These are phyloP conservation scores for Globisporangium uncinulatum DNA, from an alignment of 352 stramenopile genomes.

Conservation along the genomic window DNA sequence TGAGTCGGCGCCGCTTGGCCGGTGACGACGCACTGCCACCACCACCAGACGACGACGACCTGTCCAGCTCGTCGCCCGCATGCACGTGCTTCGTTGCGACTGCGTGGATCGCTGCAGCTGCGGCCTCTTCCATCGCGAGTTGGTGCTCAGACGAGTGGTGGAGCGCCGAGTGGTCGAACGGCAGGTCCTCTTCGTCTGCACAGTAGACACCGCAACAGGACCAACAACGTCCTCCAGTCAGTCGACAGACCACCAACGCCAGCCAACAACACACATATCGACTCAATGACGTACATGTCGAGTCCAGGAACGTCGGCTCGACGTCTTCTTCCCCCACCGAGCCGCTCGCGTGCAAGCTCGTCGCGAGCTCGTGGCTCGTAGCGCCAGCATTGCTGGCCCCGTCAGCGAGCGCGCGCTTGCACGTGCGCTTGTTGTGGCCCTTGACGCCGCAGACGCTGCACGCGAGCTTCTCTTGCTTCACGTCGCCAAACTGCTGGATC, in stretches of 20 bases:
- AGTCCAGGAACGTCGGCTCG: constrained; percentile 15
- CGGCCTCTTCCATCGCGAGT: constrained; percentile 9
- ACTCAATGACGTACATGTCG: constrained; percentile 19
- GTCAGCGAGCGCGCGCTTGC: constrained; percentile 36
- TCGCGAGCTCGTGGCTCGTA: constrained; percentile 9
- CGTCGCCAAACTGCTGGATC: constrained; percentile 67
- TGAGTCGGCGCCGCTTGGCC: constrained; percentile 9
- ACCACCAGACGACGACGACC: background rate
- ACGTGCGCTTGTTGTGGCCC: constrained; percentile 82
- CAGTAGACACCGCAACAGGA: background rate
- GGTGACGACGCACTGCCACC: constrained; percentile 1
- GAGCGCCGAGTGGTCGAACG: constrained; percentile 13
- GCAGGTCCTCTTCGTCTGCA: constrained; percentile 17
- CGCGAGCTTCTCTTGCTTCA: constrained; percentile 66
- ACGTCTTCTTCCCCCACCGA: constrained; percentile 9
- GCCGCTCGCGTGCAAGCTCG: constrained; percentile 6
- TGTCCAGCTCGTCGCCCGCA: constrained; percentile 8
- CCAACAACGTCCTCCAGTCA: background rate
- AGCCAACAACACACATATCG: too few species aligned
- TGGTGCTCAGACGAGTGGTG: constrained; percentile 12
- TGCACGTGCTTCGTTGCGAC: constrained; percentile 2
- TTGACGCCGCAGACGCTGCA: constrained; percentile 80
- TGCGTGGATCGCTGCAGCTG: constrained; percentile 7
- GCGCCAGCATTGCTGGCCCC: background rate
- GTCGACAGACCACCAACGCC: background rate